A percentile compares a stretch with the other conserved stretches of the same genome.
Evolutionary conservation across 495 filamentous ascomycete species (phyloP).

Genomic region (Trichoderma parareesei): DNA sequence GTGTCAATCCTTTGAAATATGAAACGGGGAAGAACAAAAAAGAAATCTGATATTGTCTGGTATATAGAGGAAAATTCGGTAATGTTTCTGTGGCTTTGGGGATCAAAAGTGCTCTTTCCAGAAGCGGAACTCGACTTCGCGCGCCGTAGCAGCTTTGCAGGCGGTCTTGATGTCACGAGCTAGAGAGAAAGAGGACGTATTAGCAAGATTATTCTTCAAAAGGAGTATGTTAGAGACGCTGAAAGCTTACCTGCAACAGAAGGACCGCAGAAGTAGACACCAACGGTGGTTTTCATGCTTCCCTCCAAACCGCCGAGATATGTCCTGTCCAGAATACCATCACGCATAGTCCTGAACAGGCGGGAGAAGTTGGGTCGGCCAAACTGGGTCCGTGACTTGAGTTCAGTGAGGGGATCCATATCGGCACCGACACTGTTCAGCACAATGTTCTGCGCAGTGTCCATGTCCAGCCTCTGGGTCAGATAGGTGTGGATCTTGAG

Average conservation of each 20-base stretch:
- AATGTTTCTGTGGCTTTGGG: not conserved
- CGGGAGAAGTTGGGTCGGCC: conserved; percentile 84
- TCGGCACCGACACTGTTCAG: conserved; percentile 85
- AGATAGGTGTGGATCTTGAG: conserved; percentile 97
- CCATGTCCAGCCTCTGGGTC: conserved; percentile 82
- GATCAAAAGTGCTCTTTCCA: conserved; percentile 87
- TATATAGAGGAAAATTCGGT: not conserved
- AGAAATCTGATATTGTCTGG: conserved; percentile 9
- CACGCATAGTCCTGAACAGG: conserved; percentile 76
- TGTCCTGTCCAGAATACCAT: conserved; percentile 74
- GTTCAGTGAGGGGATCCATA: conserved; percentile 84
- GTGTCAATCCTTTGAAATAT: conserved; percentile 1
- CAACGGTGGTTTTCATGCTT: conserved; percentile 69
- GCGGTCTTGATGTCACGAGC: conserved; percentile 82
- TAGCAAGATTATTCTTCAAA: conserved; percentile 15
- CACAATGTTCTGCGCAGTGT: conserved; percentile 93
- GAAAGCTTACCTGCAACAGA: conserved; percentile 38
- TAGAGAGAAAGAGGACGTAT: conserved; percentile 29
- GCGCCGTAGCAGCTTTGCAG: conserved; percentile 56
- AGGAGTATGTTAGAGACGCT: not conserved
- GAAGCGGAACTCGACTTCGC: conserved; percentile 88
- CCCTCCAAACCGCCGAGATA: conserved; percentile 78
- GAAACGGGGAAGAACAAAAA: conserved; percentile 2
- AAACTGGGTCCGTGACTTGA: conserved; percentile 87
- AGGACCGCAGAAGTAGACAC: conserved; percentile 93